These are phyloP conservation scores for Torulaspora gathmanii DNA, from an alignment of 805 yeast genomes.

Conservation along the genomic window DNA sequence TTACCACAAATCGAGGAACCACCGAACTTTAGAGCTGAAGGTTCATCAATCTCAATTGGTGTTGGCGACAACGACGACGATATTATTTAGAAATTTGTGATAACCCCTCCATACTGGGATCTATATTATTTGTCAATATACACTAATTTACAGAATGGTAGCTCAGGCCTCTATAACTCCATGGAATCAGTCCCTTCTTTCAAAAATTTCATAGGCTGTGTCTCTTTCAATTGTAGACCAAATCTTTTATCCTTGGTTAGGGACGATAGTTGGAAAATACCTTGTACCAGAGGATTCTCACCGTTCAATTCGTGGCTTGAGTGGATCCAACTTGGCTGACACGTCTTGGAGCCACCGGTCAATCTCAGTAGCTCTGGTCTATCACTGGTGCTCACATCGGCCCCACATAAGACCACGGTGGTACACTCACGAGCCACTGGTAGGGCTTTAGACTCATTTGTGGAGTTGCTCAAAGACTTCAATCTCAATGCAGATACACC, in stretches of 20 bases:
- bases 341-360: conserved; percentile 69
- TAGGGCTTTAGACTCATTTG: conserved; percentile 43
- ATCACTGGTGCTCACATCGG: conserved; percentile 38
- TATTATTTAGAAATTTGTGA: conserved; percentile 8
- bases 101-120: background rate
- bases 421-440: conserved; percentile 73
- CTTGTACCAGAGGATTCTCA: conserved; percentile 38
- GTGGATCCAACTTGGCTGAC: conserved; percentile 84
- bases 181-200: conserved; percentile 13
- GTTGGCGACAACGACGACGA: conserved; percentile 38
- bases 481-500: conserved; percentile 67
- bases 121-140: conserved; percentile 3
- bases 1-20: conserved; percentile 76
- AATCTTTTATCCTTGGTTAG: conserved; percentile 63
- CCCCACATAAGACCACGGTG: conserved; percentile 60
- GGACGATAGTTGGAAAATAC: conserved; percentile 51
- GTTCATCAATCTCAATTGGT: conserved; percentile 36
- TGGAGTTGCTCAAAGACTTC: conserved; percentile 52
- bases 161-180: conserved; percentile 8
- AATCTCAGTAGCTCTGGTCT: conserved; percentile 64
- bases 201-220: conserved; percentile 47
- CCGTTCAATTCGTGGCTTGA: conserved; percentile 62
- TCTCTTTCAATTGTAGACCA: conserved; percentile 62
- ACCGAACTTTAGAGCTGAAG: conserved; percentile 64
- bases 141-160: conserved; percentile 8